Conservation (phyloP, 805 yeast species). For the Ogataea corticis region DNA sequence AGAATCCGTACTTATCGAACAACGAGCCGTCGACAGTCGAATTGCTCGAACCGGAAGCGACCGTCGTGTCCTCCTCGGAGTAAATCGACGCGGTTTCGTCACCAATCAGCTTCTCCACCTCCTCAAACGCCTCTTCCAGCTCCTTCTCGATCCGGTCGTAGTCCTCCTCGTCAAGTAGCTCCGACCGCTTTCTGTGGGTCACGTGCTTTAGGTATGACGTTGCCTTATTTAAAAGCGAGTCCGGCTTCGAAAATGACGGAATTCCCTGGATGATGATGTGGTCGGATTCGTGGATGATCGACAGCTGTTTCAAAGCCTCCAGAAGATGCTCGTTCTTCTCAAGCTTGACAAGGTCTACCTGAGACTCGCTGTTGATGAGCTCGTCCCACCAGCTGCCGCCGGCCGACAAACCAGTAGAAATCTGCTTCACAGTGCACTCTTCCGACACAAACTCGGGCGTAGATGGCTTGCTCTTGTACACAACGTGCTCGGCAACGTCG, state of each 20-base stretch:
- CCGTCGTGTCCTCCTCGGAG: constrained; percentile 9
- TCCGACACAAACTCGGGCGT: constrained; percentile 8
- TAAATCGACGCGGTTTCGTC: constrained; percentile 28
- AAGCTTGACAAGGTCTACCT: constrained; percentile 9
- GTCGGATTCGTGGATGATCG: constrained; percentile 11
- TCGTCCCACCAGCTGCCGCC: constrained; percentile 12
- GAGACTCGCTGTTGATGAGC: neutral
- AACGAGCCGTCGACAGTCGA: constrained; percentile 38
- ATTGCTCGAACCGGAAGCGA: constrained; percentile 3
- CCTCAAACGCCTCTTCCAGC: constrained; percentile 33
- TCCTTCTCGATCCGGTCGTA: constrained; percentile 30
- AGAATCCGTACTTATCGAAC: constrained; percentile 66
- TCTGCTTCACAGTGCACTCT: constrained; percentile 8
- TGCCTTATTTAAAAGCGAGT: constrained; percentile 21
- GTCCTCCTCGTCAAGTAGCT: constrained; percentile 25
- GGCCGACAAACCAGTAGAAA: neutral
- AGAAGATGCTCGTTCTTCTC: constrained; percentile 13
- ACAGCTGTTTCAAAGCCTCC: constrained; percentile 14
- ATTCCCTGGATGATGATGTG: constrained; percentile 36
- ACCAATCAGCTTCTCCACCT: constrained; percentile 28
- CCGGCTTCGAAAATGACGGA: constrained; percentile 24
- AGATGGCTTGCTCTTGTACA: constrained; percentile 17
- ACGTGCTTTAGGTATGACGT: constrained; percentile 15
- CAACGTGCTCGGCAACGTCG: constrained; percentile 25
- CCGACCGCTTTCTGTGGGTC: constrained; percentile 18